Percentiles rank a stretch among this genome's conserved stretches.
These are phyloP conservation scores for Teratosphaeria gauchensis DNA, from an alignment of 2,329 filamentous ascomycete species.

Conservation along the genomic window DNA sequence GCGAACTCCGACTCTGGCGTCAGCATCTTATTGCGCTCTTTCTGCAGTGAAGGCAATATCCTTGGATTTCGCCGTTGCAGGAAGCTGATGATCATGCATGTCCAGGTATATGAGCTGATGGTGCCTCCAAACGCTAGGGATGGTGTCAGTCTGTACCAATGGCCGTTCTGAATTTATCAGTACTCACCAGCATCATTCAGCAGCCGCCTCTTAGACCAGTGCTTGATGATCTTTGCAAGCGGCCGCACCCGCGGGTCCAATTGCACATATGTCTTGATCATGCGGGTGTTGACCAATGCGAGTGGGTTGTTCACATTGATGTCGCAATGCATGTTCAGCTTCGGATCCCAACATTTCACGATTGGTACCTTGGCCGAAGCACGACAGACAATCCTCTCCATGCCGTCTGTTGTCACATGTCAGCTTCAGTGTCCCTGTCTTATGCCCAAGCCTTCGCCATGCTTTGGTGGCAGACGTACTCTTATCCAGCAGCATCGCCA, in stretches of 20 bases:
- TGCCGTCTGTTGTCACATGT: slow-evolving; percentile 58
- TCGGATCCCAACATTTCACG: slow-evolving; percentile 97
- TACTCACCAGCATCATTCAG: slow-evolving; percentile 89
- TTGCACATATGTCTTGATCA: slow-evolving; percentile 95
- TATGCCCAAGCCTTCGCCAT: background rate
- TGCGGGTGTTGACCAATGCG: slow-evolving; percentile 89
- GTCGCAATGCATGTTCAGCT: slow-evolving; percentile 79
- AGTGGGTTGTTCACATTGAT: slow-evolving; percentile 99
- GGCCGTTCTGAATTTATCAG: background rate
- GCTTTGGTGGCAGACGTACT: slow-evolving; percentile 48
- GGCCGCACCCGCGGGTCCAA: slow-evolving; percentile 84
- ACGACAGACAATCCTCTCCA: slow-evolving; percentile 93
- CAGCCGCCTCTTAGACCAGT: slow-evolving; percentile 89
- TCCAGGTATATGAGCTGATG: slow-evolving; percentile 97
- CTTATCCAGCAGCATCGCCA: slow-evolving; percentile 75
- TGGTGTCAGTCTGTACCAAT: slow-evolving; percentile 7
- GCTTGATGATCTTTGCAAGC: slow-evolving; percentile 91
- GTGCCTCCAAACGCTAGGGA: slow-evolving; percentile 75
- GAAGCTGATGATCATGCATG: slow-evolving; percentile 95
- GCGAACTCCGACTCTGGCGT: slow-evolving; percentile 65
- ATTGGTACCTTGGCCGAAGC: slow-evolving; percentile 94
- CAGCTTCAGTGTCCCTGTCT: slow-evolving; percentile 8
- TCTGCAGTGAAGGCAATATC: slow-evolving; percentile 76
- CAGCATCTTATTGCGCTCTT: slow-evolving; percentile 54
- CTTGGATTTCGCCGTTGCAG: slow-evolving; percentile 78